Conservation (phyloP, 2,329 filamentous ascomycete genomes). For the Keithomyces neogunnii region DNA sequence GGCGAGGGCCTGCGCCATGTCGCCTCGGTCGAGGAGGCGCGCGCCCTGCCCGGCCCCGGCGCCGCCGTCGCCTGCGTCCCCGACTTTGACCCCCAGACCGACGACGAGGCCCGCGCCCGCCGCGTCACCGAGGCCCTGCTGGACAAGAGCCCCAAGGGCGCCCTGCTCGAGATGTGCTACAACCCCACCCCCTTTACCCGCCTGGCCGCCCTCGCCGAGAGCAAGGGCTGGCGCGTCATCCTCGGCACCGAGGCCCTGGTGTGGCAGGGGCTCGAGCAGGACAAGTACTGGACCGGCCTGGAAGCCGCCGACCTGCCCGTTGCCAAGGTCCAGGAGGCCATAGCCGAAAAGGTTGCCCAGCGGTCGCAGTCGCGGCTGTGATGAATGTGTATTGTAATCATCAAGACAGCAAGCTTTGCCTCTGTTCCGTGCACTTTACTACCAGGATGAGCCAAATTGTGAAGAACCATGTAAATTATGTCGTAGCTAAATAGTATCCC, state of each 20-base stretch:
- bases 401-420: no score
- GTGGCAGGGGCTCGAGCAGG: conserved; percentile 67
- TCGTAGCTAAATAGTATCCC: no score
- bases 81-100: conserved; percentile 61
- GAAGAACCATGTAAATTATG: no score
- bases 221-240: conserved; percentile 63
- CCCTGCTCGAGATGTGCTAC: conserved; percentile 77
- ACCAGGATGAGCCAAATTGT: no score
- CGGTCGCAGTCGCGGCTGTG: conserved; percentile 16
- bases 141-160: conserved; percentile 47
- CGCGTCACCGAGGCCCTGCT: conserved; percentile 42
- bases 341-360: conserved; percentile 33
- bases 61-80: conserved; percentile 69
- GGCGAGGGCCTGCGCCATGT: conserved; percentile 54
- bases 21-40: conserved; percentile 50
- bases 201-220: conserved; percentile 52
- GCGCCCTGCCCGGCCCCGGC: conserved; percentile 47
- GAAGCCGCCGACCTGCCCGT: conserved; percentile 51
- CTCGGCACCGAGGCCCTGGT: conserved; percentile 70
- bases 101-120: conserved; percentile 53
- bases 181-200: conserved; percentile 64
- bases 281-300: conserved; percentile 56
- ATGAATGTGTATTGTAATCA: background rate
- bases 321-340: conserved; percentile 45
- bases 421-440: no score